Conservation (phyloP, 306 rosid species). For the Oxytropis ochrocephala region DNA sequence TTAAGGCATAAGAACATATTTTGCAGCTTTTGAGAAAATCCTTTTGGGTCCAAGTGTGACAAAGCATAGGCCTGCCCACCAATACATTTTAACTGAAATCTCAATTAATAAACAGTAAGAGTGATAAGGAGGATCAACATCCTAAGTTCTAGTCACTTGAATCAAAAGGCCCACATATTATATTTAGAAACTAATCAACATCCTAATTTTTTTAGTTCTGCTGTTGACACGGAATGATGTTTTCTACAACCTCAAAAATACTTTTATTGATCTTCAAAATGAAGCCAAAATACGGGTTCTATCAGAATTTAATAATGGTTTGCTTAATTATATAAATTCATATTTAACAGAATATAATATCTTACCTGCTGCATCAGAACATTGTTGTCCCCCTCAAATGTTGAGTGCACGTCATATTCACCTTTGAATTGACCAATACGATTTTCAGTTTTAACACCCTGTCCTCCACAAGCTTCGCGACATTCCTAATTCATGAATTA, state of each 20-base stretch:
- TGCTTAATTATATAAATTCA: background rate
- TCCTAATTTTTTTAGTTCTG: too few species aligned
- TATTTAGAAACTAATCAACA: background rate
- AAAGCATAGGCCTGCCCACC: background rate
- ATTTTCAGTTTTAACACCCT: conserved; percentile 83
- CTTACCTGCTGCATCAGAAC: conserved; percentile 95
- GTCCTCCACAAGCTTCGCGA: conserved; percentile 97
- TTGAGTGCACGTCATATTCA: conserved; percentile 89
- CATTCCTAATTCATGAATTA: conserved; percentile 59
- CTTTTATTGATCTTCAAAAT: too few species aligned
- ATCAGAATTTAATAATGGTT: background rate
- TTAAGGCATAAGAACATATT: background rate
- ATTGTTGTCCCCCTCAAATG: conserved; percentile 99
- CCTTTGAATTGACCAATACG: conserved; percentile 66
- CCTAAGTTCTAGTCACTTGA: background rate
- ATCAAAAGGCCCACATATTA: background rate
- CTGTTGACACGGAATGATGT: too few species aligned
- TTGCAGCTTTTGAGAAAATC: background rate
- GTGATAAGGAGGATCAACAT: background rate
- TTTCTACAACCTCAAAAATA: too few species aligned
- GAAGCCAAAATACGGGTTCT: background rate
- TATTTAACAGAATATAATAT: background rate
- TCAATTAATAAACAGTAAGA: background rate
- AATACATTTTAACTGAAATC: background rate
- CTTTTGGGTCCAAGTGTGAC: background rate